These are phyloP conservation scores for Aspergillus chevalieri DNA, from an alignment of 2,329 filamentous ascomycete species.

Conservation along the genomic window DNA sequence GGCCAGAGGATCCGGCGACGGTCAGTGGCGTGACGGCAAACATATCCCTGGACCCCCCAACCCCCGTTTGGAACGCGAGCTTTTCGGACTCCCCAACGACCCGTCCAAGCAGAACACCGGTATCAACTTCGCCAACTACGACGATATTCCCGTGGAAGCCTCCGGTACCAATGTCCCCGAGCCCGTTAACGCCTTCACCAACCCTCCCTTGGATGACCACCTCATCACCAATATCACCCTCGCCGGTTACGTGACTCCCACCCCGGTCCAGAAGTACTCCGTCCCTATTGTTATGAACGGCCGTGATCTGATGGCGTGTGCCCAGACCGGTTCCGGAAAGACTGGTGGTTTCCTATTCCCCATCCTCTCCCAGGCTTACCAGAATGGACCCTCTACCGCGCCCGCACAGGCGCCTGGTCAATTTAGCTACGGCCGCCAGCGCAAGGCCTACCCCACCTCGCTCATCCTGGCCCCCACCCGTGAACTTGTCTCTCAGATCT, in stretches of 20 bases:
- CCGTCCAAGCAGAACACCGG: slow-evolving; percentile 92
- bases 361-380: slow-evolving; percentile 94
- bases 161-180: slow-evolving; percentile 91
- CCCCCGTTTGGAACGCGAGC: slow-evolving; percentile 84
- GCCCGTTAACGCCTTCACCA: slow-evolving; percentile 81
- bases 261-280: slow-evolving; percentile 98
- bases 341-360: slow-evolving; percentile 99
- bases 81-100: slow-evolving; percentile 87
- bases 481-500: slow-evolving; percentile 98
- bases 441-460: slow-evolving; percentile 95
- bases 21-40: slow-evolving; percentile 95
- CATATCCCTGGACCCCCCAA: slow-evolving; percentile 87
- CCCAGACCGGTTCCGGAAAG: slow-evolving; percentile 99
- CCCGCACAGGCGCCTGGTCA: slow-evolving; percentile 58
- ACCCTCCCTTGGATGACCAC: slow-evolving; percentile 92
- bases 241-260: slow-evolving; percentile 90
- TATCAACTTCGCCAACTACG: slow-evolving; percentile 99
- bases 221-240: slow-evolving; percentile 88
- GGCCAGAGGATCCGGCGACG: slow-evolving; percentile 82
- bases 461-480: slow-evolving; percentile 93
- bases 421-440: slow-evolving; percentile 77
- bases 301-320: slow-evolving; percentile 98
- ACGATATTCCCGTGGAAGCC: slow-evolving; percentile 97
- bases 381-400: slow-evolving; percentile 70
- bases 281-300: slow-evolving; percentile 98